A percentile compares a stretch with the other conserved stretches of the same genome.
Evolutionary conservation across 805 yeast species (phyloP).

Genomic region (Kazachstania bromeliacearum): DNA sequence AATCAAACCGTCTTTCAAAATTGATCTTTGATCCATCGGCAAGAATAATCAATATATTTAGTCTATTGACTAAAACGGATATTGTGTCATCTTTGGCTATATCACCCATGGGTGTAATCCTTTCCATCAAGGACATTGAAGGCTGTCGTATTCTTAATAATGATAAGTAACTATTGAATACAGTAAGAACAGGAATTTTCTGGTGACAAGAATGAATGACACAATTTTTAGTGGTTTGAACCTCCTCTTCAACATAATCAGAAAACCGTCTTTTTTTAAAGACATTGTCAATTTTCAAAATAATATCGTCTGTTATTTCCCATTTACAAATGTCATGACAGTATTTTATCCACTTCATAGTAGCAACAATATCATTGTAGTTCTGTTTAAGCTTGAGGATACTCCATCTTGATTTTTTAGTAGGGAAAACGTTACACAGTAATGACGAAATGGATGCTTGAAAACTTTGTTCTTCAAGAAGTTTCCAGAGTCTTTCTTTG

Average conservation of each 20-base stretch:
- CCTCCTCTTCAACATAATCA: conserved; percentile 20
- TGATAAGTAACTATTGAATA: conserved; percentile 20
- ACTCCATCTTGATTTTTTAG: conserved; percentile 14
- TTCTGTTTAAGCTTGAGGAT: conserved; percentile 10
- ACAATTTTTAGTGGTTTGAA: conserved; percentile 4
- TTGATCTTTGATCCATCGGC: conserved; percentile 14
- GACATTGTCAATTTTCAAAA: conserved; percentile 31
- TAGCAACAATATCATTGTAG: conserved; percentile 7
- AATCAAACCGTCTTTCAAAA: conserved; percentile 17
- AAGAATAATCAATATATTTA: conserved; percentile 20
- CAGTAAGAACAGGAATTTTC: conserved; percentile 3
- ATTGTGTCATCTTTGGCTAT: conserved; percentile 11
- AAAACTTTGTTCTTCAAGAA: conserved; percentile 9
- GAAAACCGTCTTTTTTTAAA: conserved; percentile 22
- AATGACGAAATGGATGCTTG: conserved; percentile 12
- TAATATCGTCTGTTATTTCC: conserved; percentile 37
- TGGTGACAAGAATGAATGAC: conserved; percentile 6
- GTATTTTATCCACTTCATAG: conserved; percentile 14
- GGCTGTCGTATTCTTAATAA: conserved; percentile 10
- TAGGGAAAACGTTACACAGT: conserved; percentile 17
- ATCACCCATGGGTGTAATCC: conserved; percentile 24
- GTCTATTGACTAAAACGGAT: conserved; percentile 21
- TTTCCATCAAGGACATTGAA: conserved; percentile 15
- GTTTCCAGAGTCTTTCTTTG: conserved; percentile 16
- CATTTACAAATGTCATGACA: conserved; percentile 24